Evolutionary conservation across 1,284 basidiomycete genomes (phyloP).

Genomic region (Pseudozyma sp.): DNA sequence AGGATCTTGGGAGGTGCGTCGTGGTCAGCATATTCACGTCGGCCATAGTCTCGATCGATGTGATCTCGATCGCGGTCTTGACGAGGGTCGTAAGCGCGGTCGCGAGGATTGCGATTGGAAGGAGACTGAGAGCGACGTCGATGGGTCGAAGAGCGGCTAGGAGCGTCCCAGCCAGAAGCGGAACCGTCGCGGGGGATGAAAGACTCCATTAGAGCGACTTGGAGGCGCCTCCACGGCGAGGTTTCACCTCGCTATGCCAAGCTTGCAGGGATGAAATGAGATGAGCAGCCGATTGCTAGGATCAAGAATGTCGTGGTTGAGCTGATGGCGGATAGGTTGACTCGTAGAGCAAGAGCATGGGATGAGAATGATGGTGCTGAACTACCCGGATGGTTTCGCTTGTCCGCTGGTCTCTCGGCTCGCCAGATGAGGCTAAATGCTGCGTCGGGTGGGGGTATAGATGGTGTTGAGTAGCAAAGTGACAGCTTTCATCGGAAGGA

Average conservation of each 20-base stretch:
- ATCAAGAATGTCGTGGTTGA: neutral
- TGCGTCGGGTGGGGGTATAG: no score
- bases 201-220: conserved; percentile 6
- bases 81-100: neutral
- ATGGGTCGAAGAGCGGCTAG: conserved; percentile 3
- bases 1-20: conserved; percentile 18
- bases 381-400: no score
- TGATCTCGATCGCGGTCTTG: neutral
- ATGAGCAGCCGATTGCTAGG: no score
- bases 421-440: no score
- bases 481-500: no score
- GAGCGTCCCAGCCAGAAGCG: neutral
- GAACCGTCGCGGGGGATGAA: conserved; percentile 10
- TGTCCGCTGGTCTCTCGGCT: no score
- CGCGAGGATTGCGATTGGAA: neutral
- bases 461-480: no score
- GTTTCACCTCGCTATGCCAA: neutral
- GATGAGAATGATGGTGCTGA: no score
- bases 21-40: neutral
- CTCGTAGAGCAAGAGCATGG: no score
- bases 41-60: neutral
- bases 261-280: neutral
- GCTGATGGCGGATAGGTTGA: neutral
- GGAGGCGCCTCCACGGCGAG: conserved; percentile 6
- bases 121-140: conserved; percentile 26